Conservation (phyloP, 768 basidiomycete genomes). For the Hydnomerulius pinastri region DNA sequence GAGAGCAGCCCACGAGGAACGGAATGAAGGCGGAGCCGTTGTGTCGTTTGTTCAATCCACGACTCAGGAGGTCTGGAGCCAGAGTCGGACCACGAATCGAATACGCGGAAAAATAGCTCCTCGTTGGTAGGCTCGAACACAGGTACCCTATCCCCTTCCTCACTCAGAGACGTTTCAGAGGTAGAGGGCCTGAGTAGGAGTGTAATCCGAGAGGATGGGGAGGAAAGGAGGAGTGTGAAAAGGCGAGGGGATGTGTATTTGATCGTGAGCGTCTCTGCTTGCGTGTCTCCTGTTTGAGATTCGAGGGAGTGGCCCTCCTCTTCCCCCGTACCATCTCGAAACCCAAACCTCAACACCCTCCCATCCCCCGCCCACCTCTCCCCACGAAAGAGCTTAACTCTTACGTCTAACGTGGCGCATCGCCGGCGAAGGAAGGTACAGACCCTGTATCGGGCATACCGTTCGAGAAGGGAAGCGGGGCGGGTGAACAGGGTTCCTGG, state of each 20-base stretch:
- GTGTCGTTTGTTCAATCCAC: too few species aligned
- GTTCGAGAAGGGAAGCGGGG: constrained; percentile 32
- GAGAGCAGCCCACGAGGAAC: too few species aligned
- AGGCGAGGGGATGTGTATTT: constrained; percentile 47
- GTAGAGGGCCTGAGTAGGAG: too few species aligned
- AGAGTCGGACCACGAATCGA: too few species aligned
- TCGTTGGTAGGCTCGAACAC: too few species aligned
- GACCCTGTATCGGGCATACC: constrained; percentile 33
- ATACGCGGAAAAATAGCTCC: too few species aligned
- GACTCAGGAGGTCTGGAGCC: too few species aligned
- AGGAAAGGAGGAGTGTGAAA: constrained; percentile 47
- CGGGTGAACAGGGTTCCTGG: constrained; percentile 41
- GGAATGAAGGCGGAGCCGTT: too few species aligned
- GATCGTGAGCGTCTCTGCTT: constrained; percentile 32
- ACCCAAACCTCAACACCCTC: background rate
- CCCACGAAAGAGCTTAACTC: constrained; percentile 41
- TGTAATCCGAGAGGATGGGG: too few species aligned
- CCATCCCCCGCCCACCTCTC: constrained; percentile 38
- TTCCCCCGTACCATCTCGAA: background rate
- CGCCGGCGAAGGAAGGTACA: constrained; percentile 30
- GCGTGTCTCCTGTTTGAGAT: background rate
- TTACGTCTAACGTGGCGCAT: constrained; percentile 34
- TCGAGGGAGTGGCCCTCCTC: background rate
- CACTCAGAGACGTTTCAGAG: background rate
- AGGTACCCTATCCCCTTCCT: too few species aligned